Base-by-base conservation (phyloP, 345 rosid genomes). In the Hirschfeldia incana region DNA sequence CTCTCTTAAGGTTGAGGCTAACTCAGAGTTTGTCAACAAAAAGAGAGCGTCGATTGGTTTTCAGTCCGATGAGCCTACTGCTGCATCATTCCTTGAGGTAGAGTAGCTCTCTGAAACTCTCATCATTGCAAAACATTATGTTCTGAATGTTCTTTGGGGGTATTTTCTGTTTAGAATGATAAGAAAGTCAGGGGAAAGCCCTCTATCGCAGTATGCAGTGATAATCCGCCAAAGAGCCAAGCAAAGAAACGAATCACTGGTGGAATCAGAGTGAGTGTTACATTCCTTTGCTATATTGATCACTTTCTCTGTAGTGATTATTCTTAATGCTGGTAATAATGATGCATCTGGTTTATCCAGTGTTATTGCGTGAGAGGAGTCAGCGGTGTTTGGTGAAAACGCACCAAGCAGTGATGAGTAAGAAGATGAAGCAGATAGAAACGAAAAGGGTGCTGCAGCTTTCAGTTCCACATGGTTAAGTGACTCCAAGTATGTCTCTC, bases 391-490 rank as follows among this genome's bases (percentile, higher is more conserved):
- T 34, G 85, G 88, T 39, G 86, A 77, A 42, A 82, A 76, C 74
- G 76, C 83, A 75, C 72, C 83, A 3, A 88, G 76, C 37, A 85
- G 88, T 16, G 96, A 88, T 21, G 83, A 79, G 16, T 78, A 81
- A 63, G 93, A 85, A 12, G 97, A 88, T 44, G 92, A 92, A 58
- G 87, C 76, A 26, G 66, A 66, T 26, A 75, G 68, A 73, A 69
- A 67, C 0, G 87, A 84, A 69, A 81, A 86, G 64, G 97, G 88
- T 62, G 87, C 90, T 69, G 76, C 85, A 30, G 88, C 87, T 81
- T 90, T 93, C 76, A 84, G 86, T 81, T 93, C 98, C 30, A 85
- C 93, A 57, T 93, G 99, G 99, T 83, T 93, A 83, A 78, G 81
- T 57, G 82, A 82, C 81, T 67, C 94, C 65, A 86, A 84, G 98